Conservation (phyloP, 2,329 filamentous ascomycete species). For the Diaporthe eres region DNA sequence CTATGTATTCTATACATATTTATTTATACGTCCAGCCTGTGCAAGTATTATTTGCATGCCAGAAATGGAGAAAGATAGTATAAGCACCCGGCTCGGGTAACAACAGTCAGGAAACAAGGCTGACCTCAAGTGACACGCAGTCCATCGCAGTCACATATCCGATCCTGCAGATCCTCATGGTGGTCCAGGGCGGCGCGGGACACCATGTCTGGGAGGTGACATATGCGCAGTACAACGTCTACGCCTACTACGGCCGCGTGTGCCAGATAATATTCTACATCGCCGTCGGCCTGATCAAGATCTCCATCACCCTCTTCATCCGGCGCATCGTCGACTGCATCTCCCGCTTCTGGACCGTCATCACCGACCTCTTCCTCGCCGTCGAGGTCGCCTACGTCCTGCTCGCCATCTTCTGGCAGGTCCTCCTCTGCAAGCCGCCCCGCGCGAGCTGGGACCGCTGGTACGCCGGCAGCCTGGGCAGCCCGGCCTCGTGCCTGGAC, state of each 20-base stretch:
- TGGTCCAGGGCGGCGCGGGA: not conserved
- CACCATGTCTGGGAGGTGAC: constrained; percentile 49
- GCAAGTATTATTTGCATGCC: not conserved
- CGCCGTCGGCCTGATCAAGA: constrained; percentile 53
- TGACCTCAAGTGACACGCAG: not conserved
- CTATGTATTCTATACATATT: not conserved
- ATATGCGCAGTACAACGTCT: constrained; percentile 49
- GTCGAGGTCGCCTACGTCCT: constrained; percentile 49
- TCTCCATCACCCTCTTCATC: constrained; percentile 55
- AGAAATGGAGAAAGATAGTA: not conserved
- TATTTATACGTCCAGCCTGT: not conserved
- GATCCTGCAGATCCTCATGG: constrained; percentile 26
- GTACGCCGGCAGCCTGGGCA: constrained; percentile 45
- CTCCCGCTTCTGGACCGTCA: constrained; percentile 48
- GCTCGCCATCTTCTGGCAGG: constrained; percentile 49
- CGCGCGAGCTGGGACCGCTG: constrained; percentile 48
- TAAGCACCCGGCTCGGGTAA: not conserved
- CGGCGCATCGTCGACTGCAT: constrained; percentile 52
- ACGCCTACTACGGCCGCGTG: constrained; percentile 46
- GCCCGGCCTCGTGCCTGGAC: constrained; percentile 44
- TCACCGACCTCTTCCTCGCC: constrained; percentile 51
- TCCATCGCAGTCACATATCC: constrained; percentile 36
- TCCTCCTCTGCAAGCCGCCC: constrained; percentile 49
- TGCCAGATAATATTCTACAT: constrained; percentile 49
- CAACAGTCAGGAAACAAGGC: not conserved